A percentile compares a stretch with the other conserved stretches of the same genome.
Conservation (phyloP, 2,329 filamentous ascomycete genomes). For the Amauroascus niger region DNA sequence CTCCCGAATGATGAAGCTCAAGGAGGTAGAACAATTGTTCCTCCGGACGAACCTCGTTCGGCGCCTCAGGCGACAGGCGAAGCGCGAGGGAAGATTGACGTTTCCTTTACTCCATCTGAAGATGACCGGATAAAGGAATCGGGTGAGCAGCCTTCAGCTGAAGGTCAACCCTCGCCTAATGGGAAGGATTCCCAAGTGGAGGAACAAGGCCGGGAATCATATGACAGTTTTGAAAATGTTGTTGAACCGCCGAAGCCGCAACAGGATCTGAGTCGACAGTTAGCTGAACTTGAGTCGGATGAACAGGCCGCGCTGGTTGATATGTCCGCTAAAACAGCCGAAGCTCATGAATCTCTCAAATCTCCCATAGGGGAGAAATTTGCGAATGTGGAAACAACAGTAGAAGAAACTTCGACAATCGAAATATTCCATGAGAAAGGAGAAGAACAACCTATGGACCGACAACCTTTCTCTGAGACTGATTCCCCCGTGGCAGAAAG, state of each 20-base stretch:
- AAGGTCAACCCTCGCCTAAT: conserved; percentile 11
- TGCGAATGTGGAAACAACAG: background rate
- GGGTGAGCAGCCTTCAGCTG: background rate
- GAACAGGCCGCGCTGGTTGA: background rate
- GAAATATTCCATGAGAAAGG: no score
- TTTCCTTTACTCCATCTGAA: background rate
- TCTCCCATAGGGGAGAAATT: background rate
- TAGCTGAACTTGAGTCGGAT: background rate
- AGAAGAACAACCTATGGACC: background rate
- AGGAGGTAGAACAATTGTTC: no score
- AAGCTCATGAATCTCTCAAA: no score
- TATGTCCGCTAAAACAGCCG: no score
- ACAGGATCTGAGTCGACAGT: background rate
- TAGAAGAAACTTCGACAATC: background rate
- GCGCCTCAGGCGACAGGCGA: background rate
- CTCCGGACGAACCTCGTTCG: background rate
- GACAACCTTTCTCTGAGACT: background rate
- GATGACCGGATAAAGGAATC: background rate
- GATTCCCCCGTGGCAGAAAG: background rate
- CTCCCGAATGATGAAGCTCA: background rate
- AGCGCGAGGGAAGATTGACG: conserved; percentile 10
- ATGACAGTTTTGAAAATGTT: background rate
- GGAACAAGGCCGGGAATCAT: background rate
- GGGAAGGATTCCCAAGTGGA: background rate
- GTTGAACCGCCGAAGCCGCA: background rate